phyloP scores from a whole-genome alignment of 306 rosid genomes.

The Quercus suber region DNA sequence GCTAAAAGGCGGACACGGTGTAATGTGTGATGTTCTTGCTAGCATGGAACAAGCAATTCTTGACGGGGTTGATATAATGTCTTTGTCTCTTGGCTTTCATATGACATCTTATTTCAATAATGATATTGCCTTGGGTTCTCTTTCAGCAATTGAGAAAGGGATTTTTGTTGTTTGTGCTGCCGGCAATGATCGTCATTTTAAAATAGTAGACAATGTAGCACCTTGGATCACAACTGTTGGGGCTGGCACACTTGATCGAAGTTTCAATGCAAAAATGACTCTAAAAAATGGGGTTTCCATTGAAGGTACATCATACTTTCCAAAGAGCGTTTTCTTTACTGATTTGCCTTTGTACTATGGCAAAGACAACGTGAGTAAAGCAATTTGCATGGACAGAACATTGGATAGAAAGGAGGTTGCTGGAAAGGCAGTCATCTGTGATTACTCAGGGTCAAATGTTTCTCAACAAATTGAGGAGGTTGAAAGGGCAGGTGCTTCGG shows the following conservation, averaged over 20 bases:
- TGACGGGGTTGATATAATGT: too few relatives aligned
- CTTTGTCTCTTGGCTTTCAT: neutral
- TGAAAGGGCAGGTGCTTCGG: neutral
- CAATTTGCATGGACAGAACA: neutral
- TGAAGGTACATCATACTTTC: slow-evolving; percentile 2
- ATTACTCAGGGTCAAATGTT: neutral
- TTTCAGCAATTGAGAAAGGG: neutral
- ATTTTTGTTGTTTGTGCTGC: neutral
- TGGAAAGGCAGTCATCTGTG: slow-evolving; percentile 9
- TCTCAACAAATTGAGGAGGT: neutral
- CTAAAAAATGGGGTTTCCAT: neutral
- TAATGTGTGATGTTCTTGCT: neutral
- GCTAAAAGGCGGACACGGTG: neutral
- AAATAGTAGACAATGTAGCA: neutral
- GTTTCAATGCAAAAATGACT: neutral
- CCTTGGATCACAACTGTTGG: slow-evolving; percentile 26
- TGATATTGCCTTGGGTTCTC: neutral
- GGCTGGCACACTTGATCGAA: slow-evolving; percentile 3
- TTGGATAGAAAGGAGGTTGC: slow-evolving; percentile 8
- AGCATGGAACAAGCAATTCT: neutral
- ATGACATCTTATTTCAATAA: neutral
- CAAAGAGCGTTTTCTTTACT: neutral
- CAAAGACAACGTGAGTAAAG: neutral
- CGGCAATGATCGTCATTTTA: neutral
- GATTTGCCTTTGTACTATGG: slow-evolving; percentile 5